phyloP scores from a whole-genome alignment of 441 rosid species.

The Hura crepitans region DNA sequence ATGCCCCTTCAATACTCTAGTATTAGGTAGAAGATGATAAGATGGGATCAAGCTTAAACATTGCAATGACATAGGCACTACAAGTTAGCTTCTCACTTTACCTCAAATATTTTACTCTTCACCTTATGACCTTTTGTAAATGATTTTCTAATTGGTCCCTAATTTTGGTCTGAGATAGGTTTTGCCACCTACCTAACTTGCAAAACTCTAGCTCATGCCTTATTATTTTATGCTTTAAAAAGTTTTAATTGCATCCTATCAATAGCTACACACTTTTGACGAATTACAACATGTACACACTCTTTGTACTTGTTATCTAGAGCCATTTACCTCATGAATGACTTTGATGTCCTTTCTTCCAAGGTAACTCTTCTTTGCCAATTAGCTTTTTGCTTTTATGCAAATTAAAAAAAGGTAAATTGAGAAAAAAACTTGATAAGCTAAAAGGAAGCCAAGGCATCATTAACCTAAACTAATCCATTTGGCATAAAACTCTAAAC shows the following conservation, averaged over 20 bases:
- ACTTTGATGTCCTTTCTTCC: constrained; percentile 83
- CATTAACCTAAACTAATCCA: too few relatives aligned
- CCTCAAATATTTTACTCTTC: too few relatives aligned
- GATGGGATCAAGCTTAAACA: too few relatives aligned
- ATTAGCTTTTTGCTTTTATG: too few relatives aligned
- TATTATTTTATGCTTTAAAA: constrained; percentile 86
- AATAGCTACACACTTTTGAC: constrained; percentile 87
- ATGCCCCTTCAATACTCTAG: too few relatives aligned
- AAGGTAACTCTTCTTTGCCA: constrained; percentile 66
- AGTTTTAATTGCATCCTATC: constrained; percentile 83
- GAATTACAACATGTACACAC: constrained; percentile 68
- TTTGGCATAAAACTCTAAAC: too few relatives aligned
- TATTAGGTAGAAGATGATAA: too few relatives aligned
- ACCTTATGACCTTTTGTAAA: constrained; percentile 88
- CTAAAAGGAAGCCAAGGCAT: too few relatives aligned
- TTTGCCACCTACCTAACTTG: constrained; percentile 73
- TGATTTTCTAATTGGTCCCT: constrained; percentile 79
- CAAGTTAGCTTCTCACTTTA: too few relatives aligned
- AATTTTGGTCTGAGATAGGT: constrained; percentile 61
- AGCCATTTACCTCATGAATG: constrained; percentile 67
- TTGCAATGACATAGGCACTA: too few relatives aligned
- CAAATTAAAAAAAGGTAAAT: too few relatives aligned
- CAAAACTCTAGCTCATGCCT: constrained; percentile 69
- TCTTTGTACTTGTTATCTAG: constrained; percentile 90
- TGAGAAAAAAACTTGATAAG: too few relatives aligned